These are phyloP conservation scores for Erythrobasidium yunnanense DNA, from an alignment of 768 basidiomycete genomes.

Conservation along the genomic window DNA sequence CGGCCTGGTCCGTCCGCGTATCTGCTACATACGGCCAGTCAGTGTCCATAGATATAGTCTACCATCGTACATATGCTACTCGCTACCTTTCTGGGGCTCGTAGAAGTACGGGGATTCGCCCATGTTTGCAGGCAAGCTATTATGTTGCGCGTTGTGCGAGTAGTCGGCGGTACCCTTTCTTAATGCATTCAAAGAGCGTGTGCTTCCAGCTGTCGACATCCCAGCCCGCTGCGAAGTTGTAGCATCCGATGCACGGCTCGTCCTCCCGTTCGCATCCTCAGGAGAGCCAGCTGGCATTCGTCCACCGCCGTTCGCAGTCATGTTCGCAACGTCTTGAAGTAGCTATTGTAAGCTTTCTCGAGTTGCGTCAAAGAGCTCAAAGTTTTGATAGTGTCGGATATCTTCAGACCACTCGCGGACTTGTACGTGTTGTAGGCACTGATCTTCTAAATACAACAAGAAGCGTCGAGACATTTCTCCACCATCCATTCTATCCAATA, in stretches of 20 bases:
- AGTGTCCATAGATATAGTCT: neutral
- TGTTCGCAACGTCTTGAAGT: too few species aligned
- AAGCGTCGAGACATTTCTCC: neutral
- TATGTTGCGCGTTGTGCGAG: neutral
- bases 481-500: neutral
- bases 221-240: too few species aligned
- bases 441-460: neutral
- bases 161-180: neutral
- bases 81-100: neutral
- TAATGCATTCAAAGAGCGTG: neutral
- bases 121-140: neutral
- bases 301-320: too few species aligned
- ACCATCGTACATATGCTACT: neutral
- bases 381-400: too few species aligned
- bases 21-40: neutral
- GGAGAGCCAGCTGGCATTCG: too few species aligned
- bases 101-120: neutral
- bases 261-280: neutral
- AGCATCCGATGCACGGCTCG: neutral
- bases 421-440: too few species aligned
- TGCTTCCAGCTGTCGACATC: neutral
- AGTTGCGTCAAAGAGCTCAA: too few species aligned
- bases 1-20: neutral
- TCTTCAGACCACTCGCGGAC: too few species aligned
- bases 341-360: too few species aligned